These are phyloP conservation scores for Lunularia cruciata DNA, from an alignment of 225 moss, liverwort and hornwort species.

Conservation along the genomic window DNA sequence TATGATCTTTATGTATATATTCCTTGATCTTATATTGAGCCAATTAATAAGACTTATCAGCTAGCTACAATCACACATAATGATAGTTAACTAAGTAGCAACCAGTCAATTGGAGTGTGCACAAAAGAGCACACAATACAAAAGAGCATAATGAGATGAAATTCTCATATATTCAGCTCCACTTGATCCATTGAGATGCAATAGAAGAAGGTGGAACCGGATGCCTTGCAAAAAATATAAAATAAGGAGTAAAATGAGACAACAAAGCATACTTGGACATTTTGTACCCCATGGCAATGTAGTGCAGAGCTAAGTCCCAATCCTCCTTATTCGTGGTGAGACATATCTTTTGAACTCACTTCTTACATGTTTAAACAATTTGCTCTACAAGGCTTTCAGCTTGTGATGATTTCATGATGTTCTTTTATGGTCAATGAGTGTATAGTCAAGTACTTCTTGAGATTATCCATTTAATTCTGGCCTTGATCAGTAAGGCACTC, in stretches of 20 bases:
- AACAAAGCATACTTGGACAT: slow-evolving; percentile 11
- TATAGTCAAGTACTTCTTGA: slow-evolving; percentile 18
- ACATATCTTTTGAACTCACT: neutral
- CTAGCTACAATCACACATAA: too few species aligned
- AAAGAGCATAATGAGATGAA: too few species aligned
- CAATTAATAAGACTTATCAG: too few species aligned
- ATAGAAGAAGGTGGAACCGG: neutral
- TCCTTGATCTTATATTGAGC: too few species aligned
- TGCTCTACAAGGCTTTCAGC: neutral
- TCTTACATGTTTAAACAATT: slow-evolving; percentile 4
- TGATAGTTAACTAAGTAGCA: too few species aligned
- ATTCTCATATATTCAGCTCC: too few species aligned
- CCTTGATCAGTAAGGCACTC: slow-evolving; percentile 12
- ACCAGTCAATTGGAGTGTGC: too few species aligned
- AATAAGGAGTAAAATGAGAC: neutral
- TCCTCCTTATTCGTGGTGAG: slow-evolving; percentile 1
- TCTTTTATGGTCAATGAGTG: neutral
- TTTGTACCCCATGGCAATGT: slow-evolving; percentile 4
- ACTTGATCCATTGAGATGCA: slow-evolving; percentile 12
- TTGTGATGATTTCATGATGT: neutral
- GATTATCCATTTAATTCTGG: neutral
- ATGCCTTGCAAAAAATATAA: slow-evolving; percentile 4
- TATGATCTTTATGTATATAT: too few species aligned
- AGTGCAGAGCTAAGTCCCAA: slow-evolving; percentile 5
- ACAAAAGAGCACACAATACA: too few species aligned